phyloP scores from a whole-genome alignment of 2,329 filamentous ascomycete genomes.

The Paramyrothecium sp. region DNA sequence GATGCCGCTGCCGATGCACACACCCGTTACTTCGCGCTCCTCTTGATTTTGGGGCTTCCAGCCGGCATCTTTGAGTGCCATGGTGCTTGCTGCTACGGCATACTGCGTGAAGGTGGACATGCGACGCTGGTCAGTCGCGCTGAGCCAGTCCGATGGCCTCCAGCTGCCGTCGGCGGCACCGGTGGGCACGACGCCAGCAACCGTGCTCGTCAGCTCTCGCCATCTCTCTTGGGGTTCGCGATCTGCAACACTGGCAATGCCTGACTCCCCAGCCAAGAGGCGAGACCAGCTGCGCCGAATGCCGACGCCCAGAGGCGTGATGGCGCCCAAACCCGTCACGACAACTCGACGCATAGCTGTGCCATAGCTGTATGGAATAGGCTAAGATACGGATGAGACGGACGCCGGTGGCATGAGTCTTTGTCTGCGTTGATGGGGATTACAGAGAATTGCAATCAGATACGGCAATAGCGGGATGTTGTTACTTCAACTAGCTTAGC shows the following conservation, averaged over 20 bases:
- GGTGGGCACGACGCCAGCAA: constrained; percentile 78
- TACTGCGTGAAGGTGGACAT: constrained; percentile 94
- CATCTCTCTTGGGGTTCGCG: constrained; percentile 59
- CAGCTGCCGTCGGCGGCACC: constrained; percentile 41
- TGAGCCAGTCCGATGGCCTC: constrained; percentile 54
- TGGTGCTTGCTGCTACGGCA: constrained; percentile 79
- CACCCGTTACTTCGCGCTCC: constrained; percentile 75
- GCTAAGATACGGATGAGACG: background rate
- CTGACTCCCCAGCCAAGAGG: constrained; percentile 76
- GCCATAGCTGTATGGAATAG: constrained; percentile 31
- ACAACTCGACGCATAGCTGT: constrained; percentile 69
- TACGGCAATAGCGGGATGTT: too few species aligned
- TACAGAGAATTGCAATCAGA: too few species aligned
- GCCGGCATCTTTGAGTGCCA: constrained; percentile 79
- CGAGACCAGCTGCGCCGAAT: constrained; percentile 76
- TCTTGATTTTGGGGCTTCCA: constrained; percentile 65
- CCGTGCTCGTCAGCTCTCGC: constrained; percentile 73
- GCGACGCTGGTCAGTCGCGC: constrained; percentile 59
- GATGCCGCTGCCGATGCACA: constrained; percentile 93
- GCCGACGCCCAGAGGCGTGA: constrained; percentile 82
- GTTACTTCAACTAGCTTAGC: too few species aligned
- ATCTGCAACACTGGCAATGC: constrained; percentile 70
- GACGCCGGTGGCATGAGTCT: background rate
- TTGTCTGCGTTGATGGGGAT: too few species aligned
- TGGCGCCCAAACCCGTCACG: constrained; percentile 78